Base-by-base conservation (phyloP, 202 grass and related monocot genomes). In the Musa balbisiana region DNA sequence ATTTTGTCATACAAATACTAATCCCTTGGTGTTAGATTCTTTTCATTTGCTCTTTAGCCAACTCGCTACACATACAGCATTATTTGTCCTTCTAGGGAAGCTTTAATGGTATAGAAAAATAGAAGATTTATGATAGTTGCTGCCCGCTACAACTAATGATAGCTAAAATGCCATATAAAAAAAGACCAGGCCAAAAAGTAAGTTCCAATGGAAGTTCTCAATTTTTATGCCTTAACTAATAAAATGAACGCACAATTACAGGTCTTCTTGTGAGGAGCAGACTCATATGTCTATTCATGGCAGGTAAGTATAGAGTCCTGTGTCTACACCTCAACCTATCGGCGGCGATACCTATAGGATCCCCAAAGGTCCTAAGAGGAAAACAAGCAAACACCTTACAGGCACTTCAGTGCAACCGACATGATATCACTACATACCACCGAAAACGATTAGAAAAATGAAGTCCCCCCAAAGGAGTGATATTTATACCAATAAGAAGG, bases 371-470 rank as follows among this genome's bases (percentile, higher is more conserved):
- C 56, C 3, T 3, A 60, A 5, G 6, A 19, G 56, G 19, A 6
- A 60, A 60, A 60, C 3, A 19, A 60, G 56, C 16, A 60, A 20
- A 60, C 15, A 21, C 15, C 56, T 60, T 60, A 60, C 4, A n/a
- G 53, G 53, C 55, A 58, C 55, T 58, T 58, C 16, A 58, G 55
- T 16, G 17, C 55, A 58, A 58, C 14, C 14, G 17, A 58, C 55
- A n/a, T 4, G 14, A 58, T 0, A 3, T 8, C 55, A 16, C 13
- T 5, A 8, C 0, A 6, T 0, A 0, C 19, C 19, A 16, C 8
- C 3, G 3, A 16, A 60, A 60, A 60, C 15, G 56, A 20, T 0
- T 1, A 60, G 1, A 16, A 8, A 16, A 16, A 21, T 19, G 5
- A 3, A 21, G 56, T 8, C 3, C 17, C 54, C 21, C 9, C 56